Percentiles rank a stretch among this genome's conserved stretches.
Conservation (phyloP, 2,329 filamentous ascomycete species). For the Neurospora sp. region DNA sequence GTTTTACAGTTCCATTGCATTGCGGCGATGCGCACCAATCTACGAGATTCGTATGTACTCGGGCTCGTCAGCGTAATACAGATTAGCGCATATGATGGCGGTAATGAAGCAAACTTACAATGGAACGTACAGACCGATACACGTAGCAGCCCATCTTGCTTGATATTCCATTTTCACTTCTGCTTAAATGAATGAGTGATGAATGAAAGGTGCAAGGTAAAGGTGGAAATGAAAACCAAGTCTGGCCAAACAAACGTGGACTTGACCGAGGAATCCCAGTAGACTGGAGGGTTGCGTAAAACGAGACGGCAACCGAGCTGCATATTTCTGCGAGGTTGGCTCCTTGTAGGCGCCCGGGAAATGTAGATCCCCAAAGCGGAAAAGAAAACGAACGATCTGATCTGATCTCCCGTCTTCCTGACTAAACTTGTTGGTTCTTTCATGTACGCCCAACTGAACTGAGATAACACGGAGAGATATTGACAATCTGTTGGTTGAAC, state of each 20-base stretch:
- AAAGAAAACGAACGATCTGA: background rate
- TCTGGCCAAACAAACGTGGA: background rate
- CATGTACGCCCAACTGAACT: background rate
- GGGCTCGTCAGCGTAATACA: background rate
- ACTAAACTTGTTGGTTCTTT: background rate
- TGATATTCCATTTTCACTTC: background rate
- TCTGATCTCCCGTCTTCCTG: background rate
- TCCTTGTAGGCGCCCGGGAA: background rate
- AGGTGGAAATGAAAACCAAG: background rate
- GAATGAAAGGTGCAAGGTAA: background rate
- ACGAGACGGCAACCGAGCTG: background rate
- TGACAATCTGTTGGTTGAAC: background rate
- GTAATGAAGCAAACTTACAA: background rate
- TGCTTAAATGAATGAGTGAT: no score
- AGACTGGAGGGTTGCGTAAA: background rate
- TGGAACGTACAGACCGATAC: background rate
- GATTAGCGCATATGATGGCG: background rate
- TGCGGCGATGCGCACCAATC: background rate
- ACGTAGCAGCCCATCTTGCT: background rate
- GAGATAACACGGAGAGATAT: background rate
- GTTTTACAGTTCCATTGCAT: background rate
- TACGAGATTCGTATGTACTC: background rate
- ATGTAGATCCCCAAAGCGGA: constrained; percentile 6
- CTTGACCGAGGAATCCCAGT: background rate
- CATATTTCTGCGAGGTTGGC: background rate